phyloP scores from a whole-genome alignment of 768 basidiomycete genomes.

The Steccherinum ochraceum region DNA sequence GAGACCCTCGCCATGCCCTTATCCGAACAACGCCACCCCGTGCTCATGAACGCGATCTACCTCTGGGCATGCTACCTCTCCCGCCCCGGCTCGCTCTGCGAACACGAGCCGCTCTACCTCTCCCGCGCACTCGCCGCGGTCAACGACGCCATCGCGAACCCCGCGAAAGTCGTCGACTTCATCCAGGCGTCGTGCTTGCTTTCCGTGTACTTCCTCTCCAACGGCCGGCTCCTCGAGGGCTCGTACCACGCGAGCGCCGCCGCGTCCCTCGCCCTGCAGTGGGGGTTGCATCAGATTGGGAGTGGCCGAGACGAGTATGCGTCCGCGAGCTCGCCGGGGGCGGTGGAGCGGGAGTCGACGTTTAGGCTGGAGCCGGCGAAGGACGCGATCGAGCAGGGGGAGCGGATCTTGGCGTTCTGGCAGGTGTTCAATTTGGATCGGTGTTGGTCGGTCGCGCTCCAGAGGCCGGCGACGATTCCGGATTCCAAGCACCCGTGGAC shows the following conservation, averaged over 20 bases:
- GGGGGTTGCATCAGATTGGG: slow-evolving; percentile 50
- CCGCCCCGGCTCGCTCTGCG: slow-evolving; percentile 59
- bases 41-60: slow-evolving; percentile 74
- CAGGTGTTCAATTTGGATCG: slow-evolving; percentile 77
- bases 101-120: slow-evolving; percentile 71
- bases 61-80: slow-evolving; percentile 82
- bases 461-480: slow-evolving; percentile 58
- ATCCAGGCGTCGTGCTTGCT: slow-evolving; percentile 74
- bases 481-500: slow-evolving; percentile 53
- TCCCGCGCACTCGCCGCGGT: slow-evolving; percentile 55
- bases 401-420: slow-evolving; percentile 76
- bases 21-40: slow-evolving; percentile 65
- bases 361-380: slow-evolving; percentile 54
- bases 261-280: slow-evolving; percentile 66
- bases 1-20: slow-evolving; percentile 49
- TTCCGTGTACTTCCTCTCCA: slow-evolving; percentile 70
- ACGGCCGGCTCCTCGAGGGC: slow-evolving; percentile 72
- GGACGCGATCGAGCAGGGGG: slow-evolving; percentile 56
- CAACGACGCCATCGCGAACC: slow-evolving; percentile 53
- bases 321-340: slow-evolving; percentile 12
- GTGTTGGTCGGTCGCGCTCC: slow-evolving; percentile 73
- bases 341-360: slow-evolving; percentile 26
- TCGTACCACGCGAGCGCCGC: slow-evolving; percentile 73
- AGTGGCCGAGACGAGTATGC: slow-evolving; percentile 21
- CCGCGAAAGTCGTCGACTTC: slow-evolving; percentile 55